Percentiles rank a stretch among this genome's conserved stretches.
These are phyloP conservation scores for Paulownia fortunei DNA, from an alignment of 257 asterid genomes.

Conservation along the genomic window DNA sequence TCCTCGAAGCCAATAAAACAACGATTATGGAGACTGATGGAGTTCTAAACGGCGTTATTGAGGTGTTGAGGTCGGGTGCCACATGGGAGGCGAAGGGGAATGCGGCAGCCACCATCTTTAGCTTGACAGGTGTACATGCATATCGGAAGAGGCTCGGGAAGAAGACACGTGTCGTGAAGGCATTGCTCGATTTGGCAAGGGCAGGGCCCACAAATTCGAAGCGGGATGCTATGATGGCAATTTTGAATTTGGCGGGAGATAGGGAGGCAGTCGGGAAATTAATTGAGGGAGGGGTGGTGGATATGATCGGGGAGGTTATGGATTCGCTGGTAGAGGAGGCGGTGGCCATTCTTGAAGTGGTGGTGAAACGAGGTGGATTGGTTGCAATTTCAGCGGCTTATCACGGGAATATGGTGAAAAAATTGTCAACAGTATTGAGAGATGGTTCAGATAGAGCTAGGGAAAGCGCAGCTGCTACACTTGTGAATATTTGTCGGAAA, in stretches of 20 bases:
- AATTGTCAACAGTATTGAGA: slow-evolving; percentile 51
- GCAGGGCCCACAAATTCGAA: slow-evolving; percentile 63
- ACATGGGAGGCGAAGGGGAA: too few relatives aligned
- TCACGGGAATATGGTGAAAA: slow-evolving; percentile 49
- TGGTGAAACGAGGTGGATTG: slow-evolving; percentile 80
- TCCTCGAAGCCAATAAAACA: too few relatives aligned
- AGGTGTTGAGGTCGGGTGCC: too few relatives aligned
- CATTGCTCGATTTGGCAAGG: slow-evolving; percentile 66
- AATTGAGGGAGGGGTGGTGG: slow-evolving; percentile 81
- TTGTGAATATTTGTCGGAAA: too few relatives aligned
- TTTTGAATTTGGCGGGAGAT: slow-evolving; percentile 76
- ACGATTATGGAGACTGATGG: slow-evolving; percentile 65
- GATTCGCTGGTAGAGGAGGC: slow-evolving; percentile 76
- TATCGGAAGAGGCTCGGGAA: too few relatives aligned
- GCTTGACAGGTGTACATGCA: too few relatives aligned
- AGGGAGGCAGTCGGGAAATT: slow-evolving; percentile 72
- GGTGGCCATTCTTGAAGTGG: slow-evolving; percentile 72
- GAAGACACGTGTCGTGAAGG: slow-evolving; percentile 68
- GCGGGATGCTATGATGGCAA: slow-evolving; percentile 84
- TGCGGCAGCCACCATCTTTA: too few relatives aligned
- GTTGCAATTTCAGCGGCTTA: slow-evolving; percentile 63
- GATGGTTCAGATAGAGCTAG: slow-evolving; percentile 74
- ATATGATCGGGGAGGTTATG: slow-evolving; percentile 57
- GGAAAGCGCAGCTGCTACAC: too few relatives aligned
- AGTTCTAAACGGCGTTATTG: too few relatives aligned